These are phyloP conservation scores for Sugiyamaella sp. DNA, from an alignment of 1,139 yeast species.

Conservation along the genomic window DNA sequence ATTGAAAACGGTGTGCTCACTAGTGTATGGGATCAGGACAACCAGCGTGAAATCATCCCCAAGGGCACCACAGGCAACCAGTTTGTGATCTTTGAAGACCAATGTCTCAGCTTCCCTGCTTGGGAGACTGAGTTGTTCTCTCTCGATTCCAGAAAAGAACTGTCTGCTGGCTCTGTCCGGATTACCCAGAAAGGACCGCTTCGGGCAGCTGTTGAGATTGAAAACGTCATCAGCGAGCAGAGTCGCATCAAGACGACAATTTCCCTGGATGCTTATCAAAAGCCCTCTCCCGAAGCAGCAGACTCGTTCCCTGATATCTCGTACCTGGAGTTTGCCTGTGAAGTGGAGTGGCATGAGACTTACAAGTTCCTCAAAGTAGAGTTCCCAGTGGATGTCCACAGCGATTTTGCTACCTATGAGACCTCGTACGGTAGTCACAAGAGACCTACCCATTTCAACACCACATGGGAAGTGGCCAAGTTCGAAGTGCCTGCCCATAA, in stretches of 20 bases:
- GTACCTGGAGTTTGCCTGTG: constrained; percentile 58
- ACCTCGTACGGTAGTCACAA: constrained; percentile 90
- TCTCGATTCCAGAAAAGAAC: constrained; percentile 63
- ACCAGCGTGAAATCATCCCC: constrained; percentile 70
- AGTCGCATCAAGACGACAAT: constrained; percentile 70
- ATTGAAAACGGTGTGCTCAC: constrained; percentile 67
- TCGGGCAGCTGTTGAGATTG: constrained; percentile 60
- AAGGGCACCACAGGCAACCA: constrained; percentile 69
- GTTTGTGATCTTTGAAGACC: constrained; percentile 79
- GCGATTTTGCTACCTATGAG: constrained; percentile 81
- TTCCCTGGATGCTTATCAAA: constrained; percentile 62
- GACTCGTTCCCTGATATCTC: constrained; percentile 40
- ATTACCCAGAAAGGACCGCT: constrained; percentile 59
- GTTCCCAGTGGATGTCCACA: constrained; percentile 82
- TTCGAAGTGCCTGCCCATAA: constrained; percentile 95
- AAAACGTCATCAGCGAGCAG: constrained; percentile 56
- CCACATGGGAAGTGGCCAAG: constrained; percentile 95
- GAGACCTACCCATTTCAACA: constrained; percentile 92
- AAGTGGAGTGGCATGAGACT: constrained; percentile 85
- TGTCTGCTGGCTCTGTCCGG: constrained; percentile 49
- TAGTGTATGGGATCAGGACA: constrained; percentile 63
- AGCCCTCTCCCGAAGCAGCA: constrained; percentile 36
- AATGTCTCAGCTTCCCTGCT: constrained; percentile 89
- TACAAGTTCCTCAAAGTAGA: constrained; percentile 91
- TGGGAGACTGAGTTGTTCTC: constrained; percentile 97